Percentiles rank a stretch among this genome's conserved stretches.
Evolutionary conservation across 1,139 yeast genomes (phyloP).

Genomic region (Tardiomyces depauwii): DNA sequence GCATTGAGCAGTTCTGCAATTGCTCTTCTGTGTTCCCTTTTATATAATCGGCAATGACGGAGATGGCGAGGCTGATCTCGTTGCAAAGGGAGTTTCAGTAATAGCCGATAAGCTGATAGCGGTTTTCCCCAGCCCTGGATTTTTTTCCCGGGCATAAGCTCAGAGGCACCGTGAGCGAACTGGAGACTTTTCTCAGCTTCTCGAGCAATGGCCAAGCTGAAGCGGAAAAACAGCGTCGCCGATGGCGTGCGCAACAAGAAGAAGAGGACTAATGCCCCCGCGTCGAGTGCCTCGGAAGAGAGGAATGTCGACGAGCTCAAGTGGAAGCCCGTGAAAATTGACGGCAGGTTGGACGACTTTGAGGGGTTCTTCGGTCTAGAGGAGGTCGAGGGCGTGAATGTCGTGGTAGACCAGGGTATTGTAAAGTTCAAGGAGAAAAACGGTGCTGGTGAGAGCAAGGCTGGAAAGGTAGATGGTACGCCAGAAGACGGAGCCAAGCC

Average conservation of each 20-base stretch:
- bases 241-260: background rate
- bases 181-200: background rate
- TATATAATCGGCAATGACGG: too few species aligned
- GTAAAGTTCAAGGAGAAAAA: conserved; percentile 46
- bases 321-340: conserved; percentile 79
- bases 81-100: too few species aligned
- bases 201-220: background rate
- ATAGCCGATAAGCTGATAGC: background rate
- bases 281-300: background rate
- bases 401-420: conserved; percentile 51
- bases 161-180: too few species aligned
- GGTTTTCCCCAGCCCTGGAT: background rate
- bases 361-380: conserved; percentile 89
- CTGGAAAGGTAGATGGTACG: conserved; percentile 22
- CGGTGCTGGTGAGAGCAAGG: background rate
- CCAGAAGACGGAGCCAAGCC: conserved; percentile 8
- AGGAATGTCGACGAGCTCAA: conserved; percentile 19
- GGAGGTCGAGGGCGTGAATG: conserved; percentile 88
- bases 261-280: too few species aligned
- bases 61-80: too few species aligned
- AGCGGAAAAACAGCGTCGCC: background rate
- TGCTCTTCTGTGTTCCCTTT: too few species aligned
- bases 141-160: background rate
- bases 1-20: too few species aligned
- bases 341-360: conserved; percentile 75